Evolutionary conservation across 148 eudicot genomes (phyloP).

Genomic region (Fagopyrum homotropicum): DNA sequence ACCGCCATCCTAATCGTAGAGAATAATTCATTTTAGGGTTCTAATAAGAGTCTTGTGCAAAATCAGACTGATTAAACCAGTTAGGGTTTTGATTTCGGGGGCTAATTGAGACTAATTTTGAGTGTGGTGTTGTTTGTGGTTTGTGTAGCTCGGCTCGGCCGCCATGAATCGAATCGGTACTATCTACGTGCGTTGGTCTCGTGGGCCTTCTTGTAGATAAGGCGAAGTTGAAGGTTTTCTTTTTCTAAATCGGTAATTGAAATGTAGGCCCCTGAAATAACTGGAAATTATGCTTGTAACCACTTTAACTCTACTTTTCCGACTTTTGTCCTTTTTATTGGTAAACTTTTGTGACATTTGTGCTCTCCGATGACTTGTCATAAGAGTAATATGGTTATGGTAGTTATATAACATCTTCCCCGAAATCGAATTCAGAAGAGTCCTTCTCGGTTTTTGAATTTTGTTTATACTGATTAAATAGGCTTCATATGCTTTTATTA

Average conservation of each 20-base stretch:
- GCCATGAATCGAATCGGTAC: not conserved
- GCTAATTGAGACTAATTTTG: not conserved
- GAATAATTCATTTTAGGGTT: not conserved
- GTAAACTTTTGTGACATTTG: not conserved
- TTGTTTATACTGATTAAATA: too few species aligned
- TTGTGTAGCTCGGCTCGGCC: conserved; percentile 2
- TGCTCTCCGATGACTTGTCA: not conserved
- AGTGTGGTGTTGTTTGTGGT: not conserved
- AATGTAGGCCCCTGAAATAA: conserved; percentile 13
- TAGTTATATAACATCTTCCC: not conserved
- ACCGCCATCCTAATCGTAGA: not conserved
- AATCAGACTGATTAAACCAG: not conserved
- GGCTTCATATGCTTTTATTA: too few species aligned
- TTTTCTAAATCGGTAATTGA: not conserved
- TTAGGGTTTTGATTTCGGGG: not conserved
- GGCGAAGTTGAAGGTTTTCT: not conserved
- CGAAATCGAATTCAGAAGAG: too few species aligned
- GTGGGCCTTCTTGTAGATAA: conserved; percentile 6
- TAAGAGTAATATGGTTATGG: conserved; percentile 6
- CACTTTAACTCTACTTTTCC: not conserved
- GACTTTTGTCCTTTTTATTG: conserved; percentile 9
- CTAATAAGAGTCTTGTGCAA: conserved; percentile 1
- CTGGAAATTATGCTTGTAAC: conserved; percentile 11
- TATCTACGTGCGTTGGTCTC: not conserved
- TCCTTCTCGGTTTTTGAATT: too few species aligned